Conservation (phyloP, 78 protist species). For the Polysphondylium violaceum region DNA sequence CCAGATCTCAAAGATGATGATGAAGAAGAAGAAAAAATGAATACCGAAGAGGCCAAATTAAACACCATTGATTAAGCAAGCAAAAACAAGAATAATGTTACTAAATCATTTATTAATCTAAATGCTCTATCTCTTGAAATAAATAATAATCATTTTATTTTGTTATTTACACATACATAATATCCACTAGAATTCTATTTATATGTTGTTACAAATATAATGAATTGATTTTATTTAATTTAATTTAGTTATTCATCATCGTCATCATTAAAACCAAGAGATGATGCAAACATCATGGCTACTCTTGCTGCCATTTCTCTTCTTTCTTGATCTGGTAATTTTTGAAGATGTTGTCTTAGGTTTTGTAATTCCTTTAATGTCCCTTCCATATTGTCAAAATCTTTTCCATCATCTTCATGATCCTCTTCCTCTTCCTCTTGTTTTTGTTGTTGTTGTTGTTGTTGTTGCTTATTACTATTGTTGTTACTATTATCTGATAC, state of each 20-base stretch:
- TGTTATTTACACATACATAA: not conserved
- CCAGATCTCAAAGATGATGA: slow-evolving; percentile 18
- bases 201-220: not conserved
- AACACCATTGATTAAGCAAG: slow-evolving; percentile 68
- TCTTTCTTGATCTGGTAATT: slow-evolving; percentile 53
- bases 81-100: not conserved
- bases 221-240: not conserved
- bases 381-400: slow-evolving; percentile 4
- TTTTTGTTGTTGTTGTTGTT: not conserved
- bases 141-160: not conserved
- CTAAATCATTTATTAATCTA: not conserved
- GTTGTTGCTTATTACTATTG: not conserved
- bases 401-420: slow-evolving; percentile 14
- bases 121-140: not conserved
- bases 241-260: slow-evolving; percentile 11
- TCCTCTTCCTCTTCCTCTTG: not conserved
- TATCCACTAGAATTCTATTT: not conserved
- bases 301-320: slow-evolving; percentile 61
- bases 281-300: slow-evolving; percentile 68
- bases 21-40: slow-evolving; percentile 4
- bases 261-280: slow-evolving; percentile 15
- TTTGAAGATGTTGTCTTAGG: slow-evolving; percentile 41
- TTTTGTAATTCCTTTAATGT: slow-evolving; percentile 32
- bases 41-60: slow-evolving; percentile 31
- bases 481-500: not conserved